phyloP scores from a whole-genome alignment of 495 filamentous ascomycete species.

The Sporormia fimetaria region DNA sequence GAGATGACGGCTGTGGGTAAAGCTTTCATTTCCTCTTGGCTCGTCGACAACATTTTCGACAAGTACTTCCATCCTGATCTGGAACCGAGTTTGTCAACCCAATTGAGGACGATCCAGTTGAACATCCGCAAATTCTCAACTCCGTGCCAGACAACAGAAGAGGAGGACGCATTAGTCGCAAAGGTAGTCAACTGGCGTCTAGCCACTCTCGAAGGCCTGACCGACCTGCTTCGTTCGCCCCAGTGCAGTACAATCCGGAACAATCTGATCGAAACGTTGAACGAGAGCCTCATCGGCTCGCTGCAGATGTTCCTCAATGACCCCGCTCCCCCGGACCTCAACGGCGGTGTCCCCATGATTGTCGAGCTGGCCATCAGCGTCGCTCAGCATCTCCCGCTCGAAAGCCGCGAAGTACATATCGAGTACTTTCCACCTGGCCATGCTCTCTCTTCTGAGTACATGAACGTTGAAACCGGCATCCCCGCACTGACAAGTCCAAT shows the following conservation, averaged over 20 bases:
- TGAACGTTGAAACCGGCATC: slow-evolving; percentile 74
- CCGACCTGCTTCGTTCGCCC: slow-evolving; percentile 53
- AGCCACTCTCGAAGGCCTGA: slow-evolving; percentile 83
- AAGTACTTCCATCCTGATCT: slow-evolving; percentile 83
- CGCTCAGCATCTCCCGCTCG: slow-evolving; percentile 72
- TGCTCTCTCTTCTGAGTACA: slow-evolving; percentile 51
- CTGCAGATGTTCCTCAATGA: slow-evolving; percentile 64
- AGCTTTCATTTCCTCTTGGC: slow-evolving; percentile 77
- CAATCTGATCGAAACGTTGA: slow-evolving; percentile 55
- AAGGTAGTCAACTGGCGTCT: slow-evolving; percentile 89
- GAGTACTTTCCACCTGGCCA: slow-evolving; percentile 70
- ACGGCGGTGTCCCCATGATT: slow-evolving; percentile 77
- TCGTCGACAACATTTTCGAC: slow-evolving; percentile 84
- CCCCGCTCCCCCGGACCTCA: slow-evolving; percentile 62
- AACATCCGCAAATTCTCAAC: slow-evolving; percentile 71
- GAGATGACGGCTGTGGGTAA: slow-evolving; percentile 97
- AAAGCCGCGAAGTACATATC: slow-evolving; percentile 82
- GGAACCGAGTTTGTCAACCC: slow-evolving; percentile 58
- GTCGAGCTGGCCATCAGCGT: slow-evolving; percentile 85
- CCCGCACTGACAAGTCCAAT: slow-evolving; percentile 54
- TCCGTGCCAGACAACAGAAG: slow-evolving; percentile 62
- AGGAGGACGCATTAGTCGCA: slow-evolving; percentile 76
- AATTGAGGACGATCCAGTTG: slow-evolving; percentile 77
- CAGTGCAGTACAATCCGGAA: slow-evolving; percentile 51
- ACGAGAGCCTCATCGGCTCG: slow-evolving; percentile 56